Evolutionary conservation across 148 eudicot species (phyloP).

Genomic region (Salicornia ramosissima): DNA sequence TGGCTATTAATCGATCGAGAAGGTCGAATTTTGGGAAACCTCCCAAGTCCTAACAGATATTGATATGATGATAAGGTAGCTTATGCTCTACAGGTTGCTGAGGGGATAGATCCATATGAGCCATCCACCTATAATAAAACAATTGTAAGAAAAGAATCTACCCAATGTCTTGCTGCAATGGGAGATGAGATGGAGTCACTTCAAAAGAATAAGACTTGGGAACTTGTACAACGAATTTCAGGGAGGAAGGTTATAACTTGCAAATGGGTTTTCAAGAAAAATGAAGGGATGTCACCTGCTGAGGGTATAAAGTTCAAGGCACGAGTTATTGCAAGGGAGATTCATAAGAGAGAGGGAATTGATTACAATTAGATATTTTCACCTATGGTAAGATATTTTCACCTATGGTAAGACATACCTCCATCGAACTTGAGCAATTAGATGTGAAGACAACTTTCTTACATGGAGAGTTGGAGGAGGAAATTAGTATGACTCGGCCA

Average conservation of each 20-base stretch:
- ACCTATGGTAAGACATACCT: not conserved
- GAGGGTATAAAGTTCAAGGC: not conserved
- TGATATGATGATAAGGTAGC: no score
- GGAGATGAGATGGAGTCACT: constrained; percentile 4
- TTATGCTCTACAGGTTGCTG: not conserved
- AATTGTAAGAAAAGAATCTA: not conserved
- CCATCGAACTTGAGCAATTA: not conserved
- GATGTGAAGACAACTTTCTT: not conserved
- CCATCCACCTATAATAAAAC: not conserved
- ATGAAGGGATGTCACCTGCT: no score
- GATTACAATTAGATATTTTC: not conserved
- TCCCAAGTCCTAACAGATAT: no score
- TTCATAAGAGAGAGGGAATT: not conserved
- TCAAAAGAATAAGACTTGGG: no score
- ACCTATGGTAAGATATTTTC: no score
- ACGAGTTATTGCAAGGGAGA: not conserved
- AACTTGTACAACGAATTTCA: no score
- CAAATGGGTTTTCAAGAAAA: not conserved
- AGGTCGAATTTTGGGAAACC: no score
- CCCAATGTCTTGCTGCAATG: not conserved
- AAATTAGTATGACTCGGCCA: not conserved
- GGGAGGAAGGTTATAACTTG: no score
- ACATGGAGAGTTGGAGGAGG: not conserved
- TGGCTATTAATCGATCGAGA: no score
- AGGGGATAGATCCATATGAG: not conserved